A percentile compares a stretch with the other conserved stretches of the same genome.
Conservation (phyloP, 768 basidiomycete species). For the Lentinula sp. region DNA sequence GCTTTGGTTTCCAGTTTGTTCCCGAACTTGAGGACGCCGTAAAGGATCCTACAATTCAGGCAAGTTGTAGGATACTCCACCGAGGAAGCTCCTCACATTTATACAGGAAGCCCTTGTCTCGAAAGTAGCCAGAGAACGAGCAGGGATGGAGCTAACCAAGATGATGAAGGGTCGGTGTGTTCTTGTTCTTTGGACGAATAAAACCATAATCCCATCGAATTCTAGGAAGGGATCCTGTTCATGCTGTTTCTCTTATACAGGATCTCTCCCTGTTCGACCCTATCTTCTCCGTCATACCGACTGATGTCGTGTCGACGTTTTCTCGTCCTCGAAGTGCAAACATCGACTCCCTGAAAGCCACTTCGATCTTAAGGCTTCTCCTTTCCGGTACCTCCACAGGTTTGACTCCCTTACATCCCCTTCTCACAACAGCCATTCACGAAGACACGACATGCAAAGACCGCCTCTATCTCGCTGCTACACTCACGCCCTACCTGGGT, state of each 20-base stretch:
- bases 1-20: conserved; percentile 80
- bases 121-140: conserved; percentile 88
- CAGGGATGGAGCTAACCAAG: conserved; percentile 89
- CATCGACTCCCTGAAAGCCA: conserved; percentile 46
- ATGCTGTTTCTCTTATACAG: conserved; percentile 70
- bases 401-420: conserved; percentile 41
- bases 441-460: conserved; percentile 35
- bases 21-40: conserved; percentile 60
- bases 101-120: conserved; percentile 54
- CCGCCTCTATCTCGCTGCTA: conserved; percentile 75
- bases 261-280: conserved; percentile 63
- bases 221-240: conserved; percentile 68
- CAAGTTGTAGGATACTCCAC: conserved; percentile 17
- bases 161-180: conserved; percentile 75
- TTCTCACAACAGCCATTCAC: conserved; percentile 31
- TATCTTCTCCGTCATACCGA: conserved; percentile 55
- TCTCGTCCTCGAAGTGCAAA: conserved; percentile 35
- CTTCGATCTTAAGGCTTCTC: conserved; percentile 51
- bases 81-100: not conserved
- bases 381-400: conserved; percentile 23
- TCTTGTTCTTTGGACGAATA: not conserved
- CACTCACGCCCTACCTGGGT: conserved; percentile 64
- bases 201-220: not conserved
- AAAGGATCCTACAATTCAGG: conserved; percentile 59
- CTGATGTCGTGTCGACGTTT: conserved; percentile 33